Evolutionary conservation across 2,329 filamentous ascomycete genomes (phyloP), one percentile per base, ranked within the genome.

Genomic region (Apiospora arundinis): DNA sequence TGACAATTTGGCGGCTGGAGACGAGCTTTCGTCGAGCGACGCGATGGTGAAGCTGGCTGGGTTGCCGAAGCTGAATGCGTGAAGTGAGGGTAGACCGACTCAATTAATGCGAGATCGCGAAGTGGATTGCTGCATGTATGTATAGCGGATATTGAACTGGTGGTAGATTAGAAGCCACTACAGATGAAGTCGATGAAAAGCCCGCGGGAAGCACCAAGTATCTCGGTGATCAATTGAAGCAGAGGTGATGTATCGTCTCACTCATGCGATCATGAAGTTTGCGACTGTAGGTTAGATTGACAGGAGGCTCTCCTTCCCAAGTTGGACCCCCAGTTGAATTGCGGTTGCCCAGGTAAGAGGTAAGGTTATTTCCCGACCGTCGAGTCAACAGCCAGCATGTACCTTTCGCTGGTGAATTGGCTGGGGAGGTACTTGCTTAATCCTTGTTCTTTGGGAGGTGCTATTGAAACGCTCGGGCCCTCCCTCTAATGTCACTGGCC

Each of bases 1-100:
- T 79, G 84, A 87, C 86, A 86, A 84, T 83, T 82, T 88, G 85
- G 80, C 80, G 82, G 80, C 77, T 77, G 77, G 70, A 69, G 56
- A 63, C 56, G 56, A 63, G 56, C 56, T 63, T 37, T 63, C 56
- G 56, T 63, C 56, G 56, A 40, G 56, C 56, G 56, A 63, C 56
- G 32, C 56, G 56, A 21, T 63, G 56, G 32, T 63, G 56, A n/a
- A 40, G 32, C 56, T 63, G 56, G 56, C n/a, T 60, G 52, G 40
- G 9, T 42, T 42, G 40, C 16, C 40, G 56, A 23, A n/a, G 40
- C 16, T 63, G 56, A 23, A n/a, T 14, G 18, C 14, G 56, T 40
- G 18, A 63, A 40, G 56, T 40, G 18, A 63, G n/a, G 18, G 32
- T 40, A 40, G 21, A 63, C 56, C 56, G 56, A n/a, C 21, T 63